Evolutionary conservation across 768 basidiomycete genomes (phyloP), one percentile per base, ranked within the genome.

Genomic region (Gloeophyllum trabeum): DNA sequence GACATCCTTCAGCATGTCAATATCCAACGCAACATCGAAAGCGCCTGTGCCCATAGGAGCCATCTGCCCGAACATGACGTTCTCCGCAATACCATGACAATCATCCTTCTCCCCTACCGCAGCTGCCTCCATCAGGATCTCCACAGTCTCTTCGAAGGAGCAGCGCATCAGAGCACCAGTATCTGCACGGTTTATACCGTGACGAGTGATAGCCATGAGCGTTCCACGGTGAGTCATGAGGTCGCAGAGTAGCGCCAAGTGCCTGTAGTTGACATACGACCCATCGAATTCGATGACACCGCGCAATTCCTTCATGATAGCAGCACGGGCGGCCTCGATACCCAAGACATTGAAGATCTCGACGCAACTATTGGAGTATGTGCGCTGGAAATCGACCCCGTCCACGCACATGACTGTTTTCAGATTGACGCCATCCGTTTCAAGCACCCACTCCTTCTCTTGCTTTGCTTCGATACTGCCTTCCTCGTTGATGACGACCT

Each of bases 41-140:
- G 89, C 76, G 12, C 96, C 96, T 0, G 96, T 97, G 40, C 96
- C 96, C 92, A 99, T 97, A 1, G 93, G 93, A n/a, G 94, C 93
- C 77, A 98, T 86, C 64, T 98, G 96, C 14, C 96, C 96, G 52
- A 99, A 90, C 73, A 99, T 80, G 32, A 99, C 91, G 54, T 97
- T 98, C 70, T 98, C 94, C n/a, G 96, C 96, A 24, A 99, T 80
- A 35, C 94, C 96, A 42, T 89, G 89, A 57, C 96, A 99, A 51
- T 98, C 94, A 49, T 99, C 96, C 61, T 91, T 89, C 67, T 98
- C 94, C 42, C 96, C 96, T 19, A 93, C 86, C 1, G 94, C 92
- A 1, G 96, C 96, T 0, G 96, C 96, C 58, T 99, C 96, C 84
- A 98, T 93, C 43, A 99, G 63, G 53, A 98, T 97, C 59, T 99